A percentile compares a stretch with the other conserved stretches of the same genome.
These are phyloP conservation scores for Abrus pulchellus DNA, from an alignment of 306 rosid genomes.

Conservation along the genomic window DNA sequence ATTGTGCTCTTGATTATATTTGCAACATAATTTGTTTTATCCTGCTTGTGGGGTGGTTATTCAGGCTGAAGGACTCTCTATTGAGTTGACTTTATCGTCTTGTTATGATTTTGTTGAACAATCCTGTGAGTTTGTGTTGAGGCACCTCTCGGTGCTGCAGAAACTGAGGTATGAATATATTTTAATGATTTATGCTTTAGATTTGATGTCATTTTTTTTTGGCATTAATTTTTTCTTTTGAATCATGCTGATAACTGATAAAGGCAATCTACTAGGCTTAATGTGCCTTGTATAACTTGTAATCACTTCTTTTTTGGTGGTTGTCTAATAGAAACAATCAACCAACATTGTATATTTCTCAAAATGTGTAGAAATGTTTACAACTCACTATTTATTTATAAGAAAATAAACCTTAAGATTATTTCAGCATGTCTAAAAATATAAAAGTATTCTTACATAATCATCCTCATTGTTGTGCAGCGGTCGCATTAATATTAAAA, in stretches of 20 bases:
- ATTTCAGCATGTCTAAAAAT: conserved; percentile 15
- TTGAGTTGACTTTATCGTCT: conserved; percentile 73
- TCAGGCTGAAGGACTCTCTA: conserved; percentile 91
- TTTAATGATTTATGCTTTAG: conserved; percentile 25
- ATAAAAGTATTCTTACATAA: conserved; percentile 7
- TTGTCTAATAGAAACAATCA: conserved; percentile 16
- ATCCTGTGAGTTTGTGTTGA: conserved; percentile 78
- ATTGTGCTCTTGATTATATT: conserved; percentile 8
- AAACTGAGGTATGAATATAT: conserved; percentile 68
- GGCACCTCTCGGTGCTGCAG: conserved; percentile 80
- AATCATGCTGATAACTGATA: conserved; percentile 19
- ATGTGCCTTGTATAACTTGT: conserved; percentile 3
- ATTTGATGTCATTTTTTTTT: conserved; percentile 15
- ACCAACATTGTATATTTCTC: conserved; percentile 24
- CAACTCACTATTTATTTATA: background rate
- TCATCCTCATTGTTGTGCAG: background rate
- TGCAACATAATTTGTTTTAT: background rate
- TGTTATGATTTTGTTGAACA: conserved; percentile 90
- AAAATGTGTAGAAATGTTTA: background rate
- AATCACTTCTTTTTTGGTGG: background rate
- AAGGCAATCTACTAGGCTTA: conserved; percentile 7
- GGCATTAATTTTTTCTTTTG: background rate
- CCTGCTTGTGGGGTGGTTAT: conserved; percentile 52
- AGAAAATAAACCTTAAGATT: conserved; percentile 23
- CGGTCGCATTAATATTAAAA: conserved; percentile 1